Evolutionary conservation across 177 flowering plant genomes (phyloP), one percentile per base, ranked within the genome.

Genomic region (Tripterygium wilfordii): DNA sequence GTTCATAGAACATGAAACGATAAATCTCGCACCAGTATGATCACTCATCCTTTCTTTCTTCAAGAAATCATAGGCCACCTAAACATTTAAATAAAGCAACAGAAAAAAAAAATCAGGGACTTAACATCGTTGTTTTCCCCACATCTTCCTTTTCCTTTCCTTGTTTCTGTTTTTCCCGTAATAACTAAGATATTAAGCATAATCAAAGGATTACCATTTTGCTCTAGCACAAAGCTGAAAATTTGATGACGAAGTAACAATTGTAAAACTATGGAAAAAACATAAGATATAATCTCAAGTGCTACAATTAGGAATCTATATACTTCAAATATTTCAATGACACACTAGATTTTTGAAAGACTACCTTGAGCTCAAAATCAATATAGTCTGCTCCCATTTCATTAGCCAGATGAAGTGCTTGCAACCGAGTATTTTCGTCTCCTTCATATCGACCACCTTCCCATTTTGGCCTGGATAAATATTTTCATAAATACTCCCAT

Each of bases 391-490:
- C 87, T 48, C 84, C 90, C 47, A 78, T 35, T 41, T 72, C 79
- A 68, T 61, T 65, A 47, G 90, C 84, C 41, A 76, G 39, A 21
- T 46, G 61, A 48, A 83, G 81, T 28, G 71, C 66, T 40, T 80
- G 77, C 25, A 63, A 29, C 42, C 83, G 52, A 19, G 15, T 55
- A 3, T 45, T 28, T 29, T 76, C 82, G 59, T 80, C 75, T 36
- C 79, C 82, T 52, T 82, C 82, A 53, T 69, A 77, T 38, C 51
- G 57, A 48, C 80, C 83, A 52, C 86, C 86, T 59, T 75, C 79
- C 72, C 78, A 70, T 58, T 64, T 76, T 32, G 84, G 82, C 58
- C 86, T 79, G 62, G 16, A 30, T 2, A 36, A 4, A 42, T 0
- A 45, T 15, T 49, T 8, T 10, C 33, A 30, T 6, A 12, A 30